Base-by-base conservation (phyloP, 208 protist species). In the Porcisia hertigi region DNA sequence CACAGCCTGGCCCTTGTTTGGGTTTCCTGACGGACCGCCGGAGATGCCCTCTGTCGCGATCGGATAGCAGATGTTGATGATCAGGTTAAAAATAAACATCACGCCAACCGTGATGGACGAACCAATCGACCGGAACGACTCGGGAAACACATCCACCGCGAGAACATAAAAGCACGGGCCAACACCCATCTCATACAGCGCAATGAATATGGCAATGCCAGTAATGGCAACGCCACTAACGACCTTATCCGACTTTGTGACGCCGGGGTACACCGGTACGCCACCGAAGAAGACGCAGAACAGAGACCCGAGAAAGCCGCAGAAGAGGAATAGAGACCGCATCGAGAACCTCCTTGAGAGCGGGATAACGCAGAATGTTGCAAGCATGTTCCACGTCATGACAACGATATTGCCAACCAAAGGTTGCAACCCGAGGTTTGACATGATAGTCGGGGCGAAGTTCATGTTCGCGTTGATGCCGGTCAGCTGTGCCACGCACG, bases 381-480 rank as follows among this genome's bases (percentile, higher is more conserved):
- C 83, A 23, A 91, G 52, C 39, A 86, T 85, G 77, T 92, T 91
- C 88, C 89, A 94, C 47, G 64, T 62, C 78, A 94, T 88, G 16
- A 94, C 82, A 43, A 90, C 78, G 73, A 91, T 76, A 74, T 91
- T 94, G 62, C 89, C 89, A 6, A 86, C 72, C 3, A 92, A 77
- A 9, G 79, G 76, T 23, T 83, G 76, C 41, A 89, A 69, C 41
- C 84, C 86, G 18, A 89, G 67, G 55, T 69, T 80, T 20, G 60
- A 57, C 79, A 83, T 92, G 71, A 94, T 91, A 49, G 73, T 88
- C 16, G 87, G 87, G 4, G 90, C 87, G 60, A 91, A 94, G 77
- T 86, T 91, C 85, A 92, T 92, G 55, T 89, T 82, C 36, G 90
- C 86, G 75, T 86, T 90, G 66, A 94, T 94, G 41, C 90, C 90